phyloP scores from a whole-genome alignment of 208 protist genomes.

The Angomonas desouzai region DNA sequence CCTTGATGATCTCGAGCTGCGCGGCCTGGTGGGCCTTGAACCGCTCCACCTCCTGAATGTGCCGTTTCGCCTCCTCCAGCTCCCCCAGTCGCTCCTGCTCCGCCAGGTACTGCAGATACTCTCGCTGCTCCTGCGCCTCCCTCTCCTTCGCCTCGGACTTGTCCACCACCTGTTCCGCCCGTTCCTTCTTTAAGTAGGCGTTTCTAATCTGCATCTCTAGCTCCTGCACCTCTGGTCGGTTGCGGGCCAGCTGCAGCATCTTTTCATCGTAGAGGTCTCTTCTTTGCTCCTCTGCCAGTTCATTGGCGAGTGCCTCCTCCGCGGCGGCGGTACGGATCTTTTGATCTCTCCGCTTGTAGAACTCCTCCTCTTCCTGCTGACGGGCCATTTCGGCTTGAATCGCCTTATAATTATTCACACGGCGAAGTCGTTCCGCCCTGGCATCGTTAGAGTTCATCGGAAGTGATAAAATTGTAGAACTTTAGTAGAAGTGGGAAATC shows the following conservation, averaged over 20 bases:
- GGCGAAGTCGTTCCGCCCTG: conserved; percentile 76
- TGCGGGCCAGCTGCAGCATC: conserved; percentile 80
- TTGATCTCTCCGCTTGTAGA: conserved; percentile 39
- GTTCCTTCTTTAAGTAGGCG: conserved; percentile 73
- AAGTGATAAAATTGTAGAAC: conserved; percentile 21
- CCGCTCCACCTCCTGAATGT: conserved; percentile 49
- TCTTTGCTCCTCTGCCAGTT: conserved; percentile 73
- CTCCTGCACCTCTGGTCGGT: conserved; percentile 78
- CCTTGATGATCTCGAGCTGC: conserved; percentile 76
- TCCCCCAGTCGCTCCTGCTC: conserved; percentile 46
- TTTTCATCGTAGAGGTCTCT: conserved; percentile 75
- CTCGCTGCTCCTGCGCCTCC: conserved; percentile 47
- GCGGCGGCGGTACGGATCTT: conserved; percentile 43
- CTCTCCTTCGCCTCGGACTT: conserved; percentile 29
- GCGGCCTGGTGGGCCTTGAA: conserved; percentile 71
- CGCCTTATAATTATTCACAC: conserved; percentile 81
- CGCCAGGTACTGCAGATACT: conserved; percentile 50
- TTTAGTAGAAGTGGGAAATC: conserved; percentile 4
- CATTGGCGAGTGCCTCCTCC: conserved; percentile 72
- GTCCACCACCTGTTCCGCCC: conserved; percentile 71
- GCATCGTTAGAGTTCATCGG: conserved; percentile 23
- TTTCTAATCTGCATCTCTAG: conserved; percentile 68
- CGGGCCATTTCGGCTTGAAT: conserved; percentile 80
- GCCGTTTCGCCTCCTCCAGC: conserved; percentile 53
- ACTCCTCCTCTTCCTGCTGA: conserved; percentile 71